Conservation (phyloP, 345 rosid genomes). For the Citrus australasica region DNA sequence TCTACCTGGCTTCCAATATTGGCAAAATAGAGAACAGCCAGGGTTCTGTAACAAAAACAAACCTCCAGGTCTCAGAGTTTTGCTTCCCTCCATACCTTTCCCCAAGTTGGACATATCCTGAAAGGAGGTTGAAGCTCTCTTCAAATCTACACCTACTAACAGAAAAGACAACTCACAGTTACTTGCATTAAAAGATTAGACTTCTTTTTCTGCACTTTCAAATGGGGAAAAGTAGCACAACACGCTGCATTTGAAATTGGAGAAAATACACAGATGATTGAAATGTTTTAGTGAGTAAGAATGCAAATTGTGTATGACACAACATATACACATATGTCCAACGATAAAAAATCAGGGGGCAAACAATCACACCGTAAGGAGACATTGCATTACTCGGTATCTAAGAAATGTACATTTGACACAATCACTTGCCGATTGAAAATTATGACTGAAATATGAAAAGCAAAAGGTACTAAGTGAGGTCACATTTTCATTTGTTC, state of each 20-base stretch:
- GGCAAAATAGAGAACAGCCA: not conserved
- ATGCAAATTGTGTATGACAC: not conserved
- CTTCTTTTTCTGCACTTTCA: not conserved
- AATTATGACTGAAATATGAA: not conserved
- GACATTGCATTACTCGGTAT: no score
- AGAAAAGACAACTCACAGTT: slow-evolving; percentile 3
- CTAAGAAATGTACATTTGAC: no score
- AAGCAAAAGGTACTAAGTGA: not conserved
- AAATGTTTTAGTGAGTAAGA: not conserved
- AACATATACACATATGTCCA: not conserved
- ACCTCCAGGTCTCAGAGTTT: slow-evolving; percentile 23
- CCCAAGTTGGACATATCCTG: slow-evolving; percentile 17
- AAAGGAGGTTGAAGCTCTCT: slow-evolving; percentile 23
- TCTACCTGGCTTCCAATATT: slow-evolving; percentile 6
- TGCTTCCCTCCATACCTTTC: slow-evolving; percentile 15
- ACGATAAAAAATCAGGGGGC: not conserved
- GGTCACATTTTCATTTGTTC: not conserved
- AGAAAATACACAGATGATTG: not conserved
- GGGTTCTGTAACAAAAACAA: not conserved
- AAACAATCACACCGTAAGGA: no score
- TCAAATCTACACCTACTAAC: slow-evolving; percentile 22
- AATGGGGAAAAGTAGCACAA: not conserved
- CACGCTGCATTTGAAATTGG: not conserved
- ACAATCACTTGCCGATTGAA: no score
- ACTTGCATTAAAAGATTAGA: not conserved